Evolutionary conservation across 805 yeast genomes (phyloP).

Genomic region (Candida anglica): DNA sequence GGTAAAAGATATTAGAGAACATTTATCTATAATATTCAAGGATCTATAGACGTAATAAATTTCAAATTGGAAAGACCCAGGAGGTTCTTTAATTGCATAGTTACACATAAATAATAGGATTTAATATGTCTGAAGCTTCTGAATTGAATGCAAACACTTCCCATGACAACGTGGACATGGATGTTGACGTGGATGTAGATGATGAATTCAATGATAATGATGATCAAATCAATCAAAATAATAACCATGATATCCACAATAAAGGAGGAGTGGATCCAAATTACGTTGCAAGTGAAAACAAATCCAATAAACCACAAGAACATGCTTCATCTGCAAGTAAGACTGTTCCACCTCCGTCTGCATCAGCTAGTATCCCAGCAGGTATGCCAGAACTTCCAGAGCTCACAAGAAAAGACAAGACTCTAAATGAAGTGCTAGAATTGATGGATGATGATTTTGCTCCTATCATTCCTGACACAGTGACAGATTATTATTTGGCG

Average conservation of each 20-base stretch:
- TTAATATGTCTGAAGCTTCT: no score
- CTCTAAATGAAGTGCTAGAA: conserved; percentile 76
- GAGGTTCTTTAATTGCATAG: no score
- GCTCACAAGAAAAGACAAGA: conserved; percentile 72
- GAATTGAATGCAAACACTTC: conserved; percentile 1
- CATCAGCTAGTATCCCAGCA: no score
- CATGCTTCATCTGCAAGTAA: conserved; percentile 3
- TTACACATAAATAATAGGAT: no score
- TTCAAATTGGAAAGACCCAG: no score
- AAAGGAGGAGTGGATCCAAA: no score
- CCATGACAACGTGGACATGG: conserved; percentile 12
- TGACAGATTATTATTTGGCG: conserved; percentile 85
- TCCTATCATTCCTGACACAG: conserved; percentile 95
- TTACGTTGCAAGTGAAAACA: conserved; percentile 1
- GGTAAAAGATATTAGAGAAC: no score
- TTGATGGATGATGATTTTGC: conserved; percentile 87
- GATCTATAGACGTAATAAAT: no score
- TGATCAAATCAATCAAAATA: no score
- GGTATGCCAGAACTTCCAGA: conserved; percentile 56
- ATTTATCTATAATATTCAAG: no score
- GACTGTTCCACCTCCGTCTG: no score
- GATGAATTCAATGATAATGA: conserved; percentile 25
- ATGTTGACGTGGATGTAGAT: conserved; percentile 15
- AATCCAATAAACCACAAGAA: neutral
- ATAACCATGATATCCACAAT: conserved; percentile 7